Conservation (phyloP, 331 rosid genomes). For the Pyracantha coccinea region DNA sequence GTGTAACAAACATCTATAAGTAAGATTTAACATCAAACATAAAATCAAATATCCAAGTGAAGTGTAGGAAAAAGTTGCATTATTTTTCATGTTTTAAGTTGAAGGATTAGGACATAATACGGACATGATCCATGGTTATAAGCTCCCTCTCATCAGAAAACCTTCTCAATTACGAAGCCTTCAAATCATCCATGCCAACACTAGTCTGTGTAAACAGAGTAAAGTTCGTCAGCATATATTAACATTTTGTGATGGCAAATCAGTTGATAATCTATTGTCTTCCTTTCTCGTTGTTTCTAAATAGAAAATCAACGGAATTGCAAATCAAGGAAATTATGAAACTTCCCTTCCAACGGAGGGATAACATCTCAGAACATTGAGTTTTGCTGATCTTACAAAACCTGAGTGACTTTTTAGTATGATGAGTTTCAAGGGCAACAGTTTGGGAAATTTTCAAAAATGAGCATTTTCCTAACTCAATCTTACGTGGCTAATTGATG, state of each 20-base stretch:
- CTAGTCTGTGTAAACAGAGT: conserved; percentile 49
- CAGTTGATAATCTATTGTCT: not conserved
- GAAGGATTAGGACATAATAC: not conserved
- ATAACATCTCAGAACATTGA: not conserved
- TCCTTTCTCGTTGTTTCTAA: not conserved
- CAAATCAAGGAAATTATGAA: not conserved
- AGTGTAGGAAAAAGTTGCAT: not conserved
- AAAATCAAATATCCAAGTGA: not conserved
- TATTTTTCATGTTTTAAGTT: not conserved
- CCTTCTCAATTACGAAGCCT: conserved; percentile 50
- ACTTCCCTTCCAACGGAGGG: not conserved
- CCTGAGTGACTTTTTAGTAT: not conserved
- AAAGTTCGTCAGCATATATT: not conserved
- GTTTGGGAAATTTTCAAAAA: not conserved
- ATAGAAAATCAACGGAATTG: not conserved
- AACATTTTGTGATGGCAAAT: not conserved
- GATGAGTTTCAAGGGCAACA: not conserved
- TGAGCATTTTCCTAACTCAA: not conserved
- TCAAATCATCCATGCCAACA: conserved; percentile 79
- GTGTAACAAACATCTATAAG: not conserved
- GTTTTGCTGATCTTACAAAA: not conserved
- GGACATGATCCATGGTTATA: not conserved
- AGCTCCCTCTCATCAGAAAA: conserved; percentile 6
- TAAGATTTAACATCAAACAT: not conserved
- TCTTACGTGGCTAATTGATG: not conserved